phyloP scores from a whole-genome alignment of 257 asterid genomes.

The Plectranthus barbatus region DNA sequence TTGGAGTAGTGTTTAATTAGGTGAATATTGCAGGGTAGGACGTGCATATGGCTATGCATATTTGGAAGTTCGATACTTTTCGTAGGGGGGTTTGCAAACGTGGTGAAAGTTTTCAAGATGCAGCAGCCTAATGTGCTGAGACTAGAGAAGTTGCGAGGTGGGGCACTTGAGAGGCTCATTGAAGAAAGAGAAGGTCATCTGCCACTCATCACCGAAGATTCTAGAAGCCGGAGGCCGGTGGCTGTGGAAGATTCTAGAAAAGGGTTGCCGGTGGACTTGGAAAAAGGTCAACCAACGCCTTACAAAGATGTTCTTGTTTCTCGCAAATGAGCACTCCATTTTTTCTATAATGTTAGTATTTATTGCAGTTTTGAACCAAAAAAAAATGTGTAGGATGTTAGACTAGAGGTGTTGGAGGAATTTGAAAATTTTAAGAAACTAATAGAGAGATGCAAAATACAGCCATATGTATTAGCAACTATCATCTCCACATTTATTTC shows the following conservation, averaged over 20 bases:
- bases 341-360: no score
- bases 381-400: no score
- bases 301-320: slow-evolving; percentile 61
- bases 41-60: slow-evolving; percentile 62
- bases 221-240: slow-evolving; percentile 1
- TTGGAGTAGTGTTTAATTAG: no score
- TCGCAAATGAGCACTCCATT: slow-evolving; percentile 20
- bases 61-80: slow-evolving; percentile 57
- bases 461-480: no score
- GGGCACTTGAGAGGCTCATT: slow-evolving; percentile 57
- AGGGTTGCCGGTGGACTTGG: neutral
- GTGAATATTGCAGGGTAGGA: slow-evolving; percentile 38
- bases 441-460: no score
- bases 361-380: no score
- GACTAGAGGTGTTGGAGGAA: no score
- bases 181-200: slow-evolving; percentile 44
- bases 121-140: slow-evolving; percentile 46
- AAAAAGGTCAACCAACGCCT: slow-evolving; percentile 17
- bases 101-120: slow-evolving; percentile 78
- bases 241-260: neutral
- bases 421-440: no score
- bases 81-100: slow-evolving; percentile 61
- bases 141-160: slow-evolving; percentile 80
- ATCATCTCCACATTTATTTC: no score
- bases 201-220: slow-evolving; percentile 32